Evolutionary conservation across 495 filamentous ascomycete genomes (phyloP).

Genomic region (Aspergillus biplanus): DNA sequence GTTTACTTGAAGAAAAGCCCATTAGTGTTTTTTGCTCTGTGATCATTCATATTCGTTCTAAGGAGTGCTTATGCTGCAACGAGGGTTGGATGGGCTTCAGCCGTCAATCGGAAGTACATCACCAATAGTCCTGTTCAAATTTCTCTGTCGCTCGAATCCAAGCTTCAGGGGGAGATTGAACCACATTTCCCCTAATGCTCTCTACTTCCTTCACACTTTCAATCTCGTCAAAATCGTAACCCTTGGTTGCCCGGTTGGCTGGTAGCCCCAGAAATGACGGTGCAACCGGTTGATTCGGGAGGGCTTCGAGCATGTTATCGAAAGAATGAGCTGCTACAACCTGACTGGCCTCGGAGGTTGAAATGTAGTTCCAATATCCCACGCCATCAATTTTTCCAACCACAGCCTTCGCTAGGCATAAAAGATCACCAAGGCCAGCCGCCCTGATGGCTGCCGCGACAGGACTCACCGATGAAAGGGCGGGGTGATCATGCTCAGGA

Average conservation of each 20-base stretch:
- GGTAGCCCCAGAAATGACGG: neutral
- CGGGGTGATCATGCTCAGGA: slow-evolving; percentile 6
- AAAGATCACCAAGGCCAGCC: slow-evolving; percentile 38
- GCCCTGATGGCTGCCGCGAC: slow-evolving; percentile 32
- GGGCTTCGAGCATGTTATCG: neutral
- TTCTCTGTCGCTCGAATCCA: neutral
- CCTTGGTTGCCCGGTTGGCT: slow-evolving; percentile 1
- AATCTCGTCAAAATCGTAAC: slow-evolving; percentile 23
- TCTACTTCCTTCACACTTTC: slow-evolving; percentile 30
- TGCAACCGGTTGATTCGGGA: neutral
- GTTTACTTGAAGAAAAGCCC: slow-evolving; percentile 1
- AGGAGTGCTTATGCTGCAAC: too few species aligned
- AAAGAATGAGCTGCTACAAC: neutral
- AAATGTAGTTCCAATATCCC: slow-evolving; percentile 34
- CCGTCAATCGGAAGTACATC: neutral
- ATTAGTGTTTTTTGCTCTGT: too few species aligned
- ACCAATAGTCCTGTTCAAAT: slow-evolving; percentile 24
- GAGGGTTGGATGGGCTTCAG: too few species aligned
- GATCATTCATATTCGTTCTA: too few species aligned
- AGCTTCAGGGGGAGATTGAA: neutral
- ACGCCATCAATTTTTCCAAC: slow-evolving; percentile 44
- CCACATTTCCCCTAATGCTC: slow-evolving; percentile 9
- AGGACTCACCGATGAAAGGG: slow-evolving; percentile 4
- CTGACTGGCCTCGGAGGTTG: neutral
- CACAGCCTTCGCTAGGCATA: slow-evolving; percentile 32